phyloP scores from a whole-genome alignment of 805 yeast species.

The Metschnikowia vanudenii region DNA sequence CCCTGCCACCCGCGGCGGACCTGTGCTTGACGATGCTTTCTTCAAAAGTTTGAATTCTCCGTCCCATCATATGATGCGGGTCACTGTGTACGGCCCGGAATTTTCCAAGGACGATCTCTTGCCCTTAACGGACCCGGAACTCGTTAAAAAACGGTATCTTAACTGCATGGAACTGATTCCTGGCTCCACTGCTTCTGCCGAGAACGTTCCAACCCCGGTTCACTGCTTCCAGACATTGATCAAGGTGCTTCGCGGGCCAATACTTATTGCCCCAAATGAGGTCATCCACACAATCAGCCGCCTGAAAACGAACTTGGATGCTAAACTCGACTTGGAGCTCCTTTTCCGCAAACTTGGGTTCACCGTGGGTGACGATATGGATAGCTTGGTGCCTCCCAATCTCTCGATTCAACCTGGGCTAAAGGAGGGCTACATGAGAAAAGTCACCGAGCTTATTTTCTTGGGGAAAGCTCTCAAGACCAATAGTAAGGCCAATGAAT shows the following conservation, averaged over 20 bases:
- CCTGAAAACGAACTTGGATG: conserved; percentile 49
- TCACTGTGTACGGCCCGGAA: conserved; percentile 53
- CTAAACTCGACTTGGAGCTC: conserved; percentile 56
- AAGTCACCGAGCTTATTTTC: conserved; percentile 52
- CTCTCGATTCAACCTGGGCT: conserved; percentile 26
- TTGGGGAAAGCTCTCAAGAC: conserved; percentile 20
- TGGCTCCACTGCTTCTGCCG: conserved; percentile 26
- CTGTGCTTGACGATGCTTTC: conserved; percentile 35
- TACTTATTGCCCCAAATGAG: conserved; percentile 42
- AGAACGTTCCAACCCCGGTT: conserved; percentile 49
- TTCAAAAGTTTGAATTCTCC: conserved; percentile 28
- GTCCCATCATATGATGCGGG: conserved; percentile 39
- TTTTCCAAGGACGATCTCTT: conserved; percentile 47
- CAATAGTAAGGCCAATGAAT: conserved; percentile 13
- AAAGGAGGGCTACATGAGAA: conserved; percentile 54
- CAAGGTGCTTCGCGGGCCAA: conserved; percentile 67
- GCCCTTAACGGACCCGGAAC: conserved; percentile 44
- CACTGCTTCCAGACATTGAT: conserved; percentile 61
- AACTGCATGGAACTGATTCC: conserved; percentile 32
- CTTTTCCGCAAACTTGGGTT: conserved; percentile 50
- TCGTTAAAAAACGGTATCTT: conserved; percentile 52
- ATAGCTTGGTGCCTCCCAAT: conserved; percentile 51
- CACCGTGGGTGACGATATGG: conserved; percentile 24
- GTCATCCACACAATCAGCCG: conserved; percentile 56
- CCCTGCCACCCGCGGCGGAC: conserved; percentile 6